Percentiles rank a stretch among this genome's conserved stretches.
These are phyloP conservation scores for Colletotrichum euphorbiae DNA, from an alignment of 2,329 filamentous ascomycete species.

Conservation along the genomic window DNA sequence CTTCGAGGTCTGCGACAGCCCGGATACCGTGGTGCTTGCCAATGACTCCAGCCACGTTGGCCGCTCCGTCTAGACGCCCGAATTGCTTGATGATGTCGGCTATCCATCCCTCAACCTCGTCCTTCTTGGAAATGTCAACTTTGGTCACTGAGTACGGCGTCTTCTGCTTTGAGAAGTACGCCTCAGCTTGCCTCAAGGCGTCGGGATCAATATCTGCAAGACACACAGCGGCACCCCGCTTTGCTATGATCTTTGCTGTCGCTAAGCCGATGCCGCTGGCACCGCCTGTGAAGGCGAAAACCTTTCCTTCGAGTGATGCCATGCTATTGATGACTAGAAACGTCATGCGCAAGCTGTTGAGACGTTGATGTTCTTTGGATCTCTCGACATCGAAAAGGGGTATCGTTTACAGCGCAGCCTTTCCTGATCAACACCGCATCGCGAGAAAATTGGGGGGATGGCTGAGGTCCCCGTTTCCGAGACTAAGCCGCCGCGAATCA, in stretches of 20 bases:
- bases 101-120: slow-evolving; percentile 64
- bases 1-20: slow-evolving; percentile 55
- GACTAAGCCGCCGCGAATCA: slow-evolving; percentile 24
- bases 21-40: slow-evolving; percentile 55
- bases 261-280: slow-evolving; percentile 56
- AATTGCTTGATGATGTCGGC: slow-evolving; percentile 58
- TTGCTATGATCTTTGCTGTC: slow-evolving; percentile 52
- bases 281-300: slow-evolving; percentile 49
- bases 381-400: not conserved
- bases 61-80: slow-evolving; percentile 65
- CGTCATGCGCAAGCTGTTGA: not conserved
- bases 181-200: slow-evolving; percentile 47
- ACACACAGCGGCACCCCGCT: slow-evolving; percentile 51
- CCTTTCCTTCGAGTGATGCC: slow-evolving; percentile 47
- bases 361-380: not conserved
- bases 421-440: not conserved
- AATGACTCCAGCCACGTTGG: slow-evolving; percentile 66
- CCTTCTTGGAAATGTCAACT: slow-evolving; percentile 61
- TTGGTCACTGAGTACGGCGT: slow-evolving; percentile 44
- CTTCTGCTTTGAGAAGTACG: slow-evolving; percentile 45
- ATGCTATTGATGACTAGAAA: slow-evolving; percentile 34
- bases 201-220: slow-evolving; percentile 52
- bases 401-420: not conserved
- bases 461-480: slow-evolving; percentile 17
- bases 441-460: not conserved